Percentiles rank a stretch among this genome's conserved stretches.
Conservation (phyloP, 2,329 filamentous ascomycete genomes). For the Ophiostoma tasmaniense region DNA sequence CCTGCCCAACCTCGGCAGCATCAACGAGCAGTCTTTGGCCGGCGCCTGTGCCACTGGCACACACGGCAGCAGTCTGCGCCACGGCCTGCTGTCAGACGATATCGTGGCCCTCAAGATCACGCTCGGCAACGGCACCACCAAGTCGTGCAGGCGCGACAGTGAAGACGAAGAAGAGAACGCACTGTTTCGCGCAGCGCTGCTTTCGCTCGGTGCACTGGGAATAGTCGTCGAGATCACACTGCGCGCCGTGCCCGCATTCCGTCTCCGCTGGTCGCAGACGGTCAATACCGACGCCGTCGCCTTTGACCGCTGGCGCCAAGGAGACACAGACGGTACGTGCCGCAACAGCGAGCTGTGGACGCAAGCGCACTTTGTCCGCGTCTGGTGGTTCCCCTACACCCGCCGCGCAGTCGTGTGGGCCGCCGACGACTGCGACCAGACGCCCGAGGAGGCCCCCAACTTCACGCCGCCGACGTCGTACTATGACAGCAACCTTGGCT, state of each 20-base stretch:
- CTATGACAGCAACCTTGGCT: conserved; percentile 75
- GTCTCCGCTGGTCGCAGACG: conserved; percentile 79
- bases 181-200: conserved; percentile 78
- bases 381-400: conserved; percentile 97
- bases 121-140: conserved; percentile 67
- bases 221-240: conserved; percentile 87
- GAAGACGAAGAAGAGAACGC: conserved; percentile 54
- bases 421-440: conserved; percentile 66
- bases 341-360: conserved; percentile 62
- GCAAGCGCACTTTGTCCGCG: conserved; percentile 76
- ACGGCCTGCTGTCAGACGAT: conserved; percentile 77
- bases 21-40: conserved; percentile 87
- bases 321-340: conserved; percentile 63
- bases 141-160: conserved; percentile 52
- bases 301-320: conserved; percentile 58
- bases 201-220: conserved; percentile 82
- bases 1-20: conserved; percentile 87
- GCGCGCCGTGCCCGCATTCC: conserved; percentile 68
- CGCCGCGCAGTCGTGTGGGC: conserved; percentile 82
- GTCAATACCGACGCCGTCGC: conserved; percentile 63
- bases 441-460: conserved; percentile 30
- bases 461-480: conserved; percentile 56
- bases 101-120: conserved; percentile 70
- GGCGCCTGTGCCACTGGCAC: conserved; percentile 90
- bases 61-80: conserved; percentile 75